phyloP scores from a whole-genome alignment of 202 grass and related monocot species.

The Hordeum pubiflorum region DNA sequence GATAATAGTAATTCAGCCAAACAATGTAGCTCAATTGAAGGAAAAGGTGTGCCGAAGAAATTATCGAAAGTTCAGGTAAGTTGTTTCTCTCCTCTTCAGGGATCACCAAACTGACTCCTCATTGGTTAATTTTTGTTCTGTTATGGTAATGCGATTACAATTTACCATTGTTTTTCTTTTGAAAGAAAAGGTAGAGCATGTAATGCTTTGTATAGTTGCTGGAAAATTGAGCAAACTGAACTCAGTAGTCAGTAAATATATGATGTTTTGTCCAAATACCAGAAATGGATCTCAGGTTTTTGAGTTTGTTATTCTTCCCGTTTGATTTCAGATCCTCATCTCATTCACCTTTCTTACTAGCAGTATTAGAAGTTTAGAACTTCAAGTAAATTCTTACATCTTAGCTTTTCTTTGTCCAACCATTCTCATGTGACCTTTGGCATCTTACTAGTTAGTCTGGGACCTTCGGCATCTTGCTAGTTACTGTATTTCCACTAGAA shows the following conservation, averaged over 20 bases:
- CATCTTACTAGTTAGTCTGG: background rate
- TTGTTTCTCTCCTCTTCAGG: background rate
- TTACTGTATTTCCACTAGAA: conserved; percentile 1
- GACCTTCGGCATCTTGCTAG: background rate
- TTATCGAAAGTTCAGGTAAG: conserved; percentile 43
- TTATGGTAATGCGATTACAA: background rate
- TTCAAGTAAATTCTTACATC: background rate
- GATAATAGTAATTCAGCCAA: conserved; percentile 11
- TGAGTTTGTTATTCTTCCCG: background rate
- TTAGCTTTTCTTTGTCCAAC: background rate
- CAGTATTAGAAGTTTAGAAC: background rate
- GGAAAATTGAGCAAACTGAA: background rate
- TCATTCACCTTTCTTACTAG: background rate
- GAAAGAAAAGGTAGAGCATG: background rate
- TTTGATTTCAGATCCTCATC: background rate
- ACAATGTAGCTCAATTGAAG: conserved; percentile 14
- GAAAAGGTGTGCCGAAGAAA: conserved; percentile 30
- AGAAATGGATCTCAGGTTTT: background rate
- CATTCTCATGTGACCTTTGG: background rate
- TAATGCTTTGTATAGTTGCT: background rate
- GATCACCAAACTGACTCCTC: background rate
- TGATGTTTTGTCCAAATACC: background rate
- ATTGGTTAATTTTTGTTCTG: background rate
- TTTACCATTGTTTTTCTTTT: background rate
- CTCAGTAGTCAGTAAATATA: background rate